Conservation (phyloP, 2,329 filamentous ascomycete genomes). For the Grosmannia serpens region DNA sequence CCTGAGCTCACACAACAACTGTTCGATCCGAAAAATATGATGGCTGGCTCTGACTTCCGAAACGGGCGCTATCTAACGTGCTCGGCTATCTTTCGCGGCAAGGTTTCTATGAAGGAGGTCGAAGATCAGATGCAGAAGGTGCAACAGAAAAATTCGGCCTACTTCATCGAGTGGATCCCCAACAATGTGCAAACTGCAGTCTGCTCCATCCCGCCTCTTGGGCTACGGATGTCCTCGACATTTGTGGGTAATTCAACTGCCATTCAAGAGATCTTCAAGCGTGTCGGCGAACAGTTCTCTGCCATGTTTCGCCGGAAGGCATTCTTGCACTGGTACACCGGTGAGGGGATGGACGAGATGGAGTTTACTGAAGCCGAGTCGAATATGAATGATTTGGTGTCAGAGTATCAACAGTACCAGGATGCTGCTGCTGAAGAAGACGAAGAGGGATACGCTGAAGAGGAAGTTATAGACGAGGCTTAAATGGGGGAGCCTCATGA, state of each 20-base stretch:
- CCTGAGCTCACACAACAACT: slow-evolving; percentile 99
- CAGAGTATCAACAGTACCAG: slow-evolving; percentile 99
- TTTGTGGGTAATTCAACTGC: slow-evolving; percentile 99
- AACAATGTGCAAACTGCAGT: slow-evolving; percentile 99
- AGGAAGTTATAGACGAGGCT: slow-evolving; percentile 35
- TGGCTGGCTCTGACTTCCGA: slow-evolving; percentile 99
- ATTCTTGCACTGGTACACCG: slow-evolving; percentile 99
- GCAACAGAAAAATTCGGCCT: slow-evolving; percentile 98
- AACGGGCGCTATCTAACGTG: slow-evolving; percentile 99
- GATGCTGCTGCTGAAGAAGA: slow-evolving; percentile 95
- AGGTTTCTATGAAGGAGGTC: slow-evolving; percentile 99
- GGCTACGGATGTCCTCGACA: slow-evolving; percentile 97
- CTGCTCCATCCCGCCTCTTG: slow-evolving; percentile 95
- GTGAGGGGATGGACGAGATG: slow-evolving; percentile 99
- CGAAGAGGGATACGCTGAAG: slow-evolving; percentile 91
- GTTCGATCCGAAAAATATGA: slow-evolving; percentile 99
- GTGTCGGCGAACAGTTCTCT: slow-evolving; percentile 98
- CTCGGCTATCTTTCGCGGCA: slow-evolving; percentile 99
- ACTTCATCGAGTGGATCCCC: slow-evolving; percentile 99
- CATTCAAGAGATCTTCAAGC: slow-evolving; percentile 99
- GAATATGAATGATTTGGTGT: slow-evolving; percentile 99
- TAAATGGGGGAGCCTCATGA: too few species aligned
- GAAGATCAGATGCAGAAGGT: slow-evolving; percentile 99
- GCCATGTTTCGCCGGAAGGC: slow-evolving; percentile 99
- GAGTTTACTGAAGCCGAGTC: slow-evolving; percentile 99